Base-by-base conservation (phyloP, 441 rosid species). In the Eruca vesicaria region DNA sequence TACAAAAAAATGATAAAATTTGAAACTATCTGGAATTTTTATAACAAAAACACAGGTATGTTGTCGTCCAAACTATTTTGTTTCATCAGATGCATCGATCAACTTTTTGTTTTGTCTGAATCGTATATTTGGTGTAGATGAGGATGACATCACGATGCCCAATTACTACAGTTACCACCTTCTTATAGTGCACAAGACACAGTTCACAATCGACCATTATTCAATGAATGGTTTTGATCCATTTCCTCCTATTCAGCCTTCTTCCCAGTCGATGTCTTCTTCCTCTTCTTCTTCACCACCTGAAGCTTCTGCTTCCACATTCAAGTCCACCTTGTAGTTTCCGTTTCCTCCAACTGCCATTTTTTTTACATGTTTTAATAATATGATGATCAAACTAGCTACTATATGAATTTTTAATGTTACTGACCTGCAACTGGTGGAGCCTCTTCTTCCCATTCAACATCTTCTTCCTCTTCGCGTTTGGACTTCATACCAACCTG, bases 121-220 rank as follows among this genome's bases (percentile, higher is more conserved):
- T n/a, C n/a, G n/a, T n/a, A n/a, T n/a, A n/a, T n/a, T n/a, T n/a
- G n/a, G n/a, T n/a, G n/a, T n/a, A n/a, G n/a, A n/a, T n/a, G n/a
- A n/a, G n/a, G n/a, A n/a, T n/a, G n/a, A n/a, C n/a, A n/a, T n/a
- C n/a, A n/a, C n/a, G 80, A 63, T 96, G 85, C 68, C 92, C 97
- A 63, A 89, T 87, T 21, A 98, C 97, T 69, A 89, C 91, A 79
- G 98, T 97, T 23, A 56, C 29, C 16, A 23, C 16, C 32, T 11
- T 5, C 15, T 5, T 21, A 55, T 23, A 26, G 29, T 6, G 4
- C 61, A 26, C 31, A 55, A 55, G 26, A 53, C 20, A 18, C 14
- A 53, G 64, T 60, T 38, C 62, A 60, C 61, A 26, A 32, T 71
- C 26, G 35, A n/a, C 32, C 61, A n/a, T 56, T 56, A 57, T 28